Base-by-base conservation (phyloP, 176 grass and related monocot genomes). In the Bromus sterilis region DNA sequence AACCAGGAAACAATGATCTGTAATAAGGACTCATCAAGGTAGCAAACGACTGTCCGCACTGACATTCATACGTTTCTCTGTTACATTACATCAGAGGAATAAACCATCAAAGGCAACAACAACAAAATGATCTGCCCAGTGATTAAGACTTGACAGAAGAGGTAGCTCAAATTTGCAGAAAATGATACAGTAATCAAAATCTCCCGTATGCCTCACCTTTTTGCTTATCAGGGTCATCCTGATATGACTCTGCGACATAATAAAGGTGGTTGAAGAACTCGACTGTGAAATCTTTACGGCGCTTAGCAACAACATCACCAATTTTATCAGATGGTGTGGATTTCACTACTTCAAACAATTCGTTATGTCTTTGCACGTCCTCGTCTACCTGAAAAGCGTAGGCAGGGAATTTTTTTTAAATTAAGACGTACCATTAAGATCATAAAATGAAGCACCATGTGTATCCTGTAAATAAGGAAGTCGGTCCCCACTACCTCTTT, bases 201-300 rank as follows among this genome's bases (percentile, higher is more conserved):
- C 36, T 78, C 57, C 74, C 61, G 49, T 74, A 77, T 71, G 18
- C 37, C 62, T 87, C 56, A 98, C 95, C 95, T 81, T 86, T 85
- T 91, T 86, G 86, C 68, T 93, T 83, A 64, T 76, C 71, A 55
- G 73, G 84, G 11, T 89, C 80, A 25, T 91, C 83, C 80, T 91
- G 76, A 69, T 93, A 94, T 42, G 95, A 98, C 37, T 94, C 90
- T 15, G 90, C 90, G 44, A 94, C 87, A 62, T 87, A 92, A 69
- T 90, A 87, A 67, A 97, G 87, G 81, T 97, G 95, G 70, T 91
- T 35, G 58, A 97, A 97, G 51, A 97, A 97, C 74, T 97, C 95
- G 69, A 89, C 77, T 7, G 95, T 94, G 64, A 97, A 97, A 92
- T 97, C 95, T 89, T 97, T 97, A 48, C 84, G 86, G 2, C 90